Evolutionary conservation across 148 eudicot genomes (phyloP), one percentile per base, ranked within the genome.

Genomic region (Chenopodium suecicum): DNA sequence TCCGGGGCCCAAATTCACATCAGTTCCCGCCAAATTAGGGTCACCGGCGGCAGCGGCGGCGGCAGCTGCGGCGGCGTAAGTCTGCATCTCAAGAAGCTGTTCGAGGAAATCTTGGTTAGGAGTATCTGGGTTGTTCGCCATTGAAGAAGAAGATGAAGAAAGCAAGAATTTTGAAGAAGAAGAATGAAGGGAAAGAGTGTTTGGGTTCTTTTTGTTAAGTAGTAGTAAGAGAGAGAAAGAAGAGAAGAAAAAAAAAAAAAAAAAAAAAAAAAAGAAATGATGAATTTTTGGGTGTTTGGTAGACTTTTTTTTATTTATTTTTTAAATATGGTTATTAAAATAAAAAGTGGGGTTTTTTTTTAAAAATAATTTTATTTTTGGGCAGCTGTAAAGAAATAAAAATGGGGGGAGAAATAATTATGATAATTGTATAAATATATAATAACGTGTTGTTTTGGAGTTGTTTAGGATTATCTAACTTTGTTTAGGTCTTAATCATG

Each of bases 71-170:
- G 87, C 84, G 70, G 83, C 85, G 76, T 83, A 88, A 2, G 78
- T 32, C 9, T 84, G 94, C 84, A 86, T 85, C 23, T 89, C 89
- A 23, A 90, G 87, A 4, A 90, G 86, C 48, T 90, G 92, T 32
- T 90, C 92, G 5, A 90, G 84, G 68, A 90, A 90, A 78, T 89
- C 91, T 27, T 89, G 87, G 84, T 76, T 79, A 17, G 90, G 80
- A 48, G 86, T 83, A 47, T 89, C 89, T 79, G 87, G 84, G 63
- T 84, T 85, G 75, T 81, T 81, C 69, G 92, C 89, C 92, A 90
- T 34, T 34, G 67, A 44, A 16, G 9, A n/a, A 7, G 22, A n/a
- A 20, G 29, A 27, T 12, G 10, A 54, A 5, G 47, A 5, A 32
- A 37, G 66, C 2, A 34, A 22, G 8, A 41, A 9, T 14, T 75